phyloP scores from a whole-genome alignment of 345 rosid species.

The Eucalyptus pauciflora region DNA sequence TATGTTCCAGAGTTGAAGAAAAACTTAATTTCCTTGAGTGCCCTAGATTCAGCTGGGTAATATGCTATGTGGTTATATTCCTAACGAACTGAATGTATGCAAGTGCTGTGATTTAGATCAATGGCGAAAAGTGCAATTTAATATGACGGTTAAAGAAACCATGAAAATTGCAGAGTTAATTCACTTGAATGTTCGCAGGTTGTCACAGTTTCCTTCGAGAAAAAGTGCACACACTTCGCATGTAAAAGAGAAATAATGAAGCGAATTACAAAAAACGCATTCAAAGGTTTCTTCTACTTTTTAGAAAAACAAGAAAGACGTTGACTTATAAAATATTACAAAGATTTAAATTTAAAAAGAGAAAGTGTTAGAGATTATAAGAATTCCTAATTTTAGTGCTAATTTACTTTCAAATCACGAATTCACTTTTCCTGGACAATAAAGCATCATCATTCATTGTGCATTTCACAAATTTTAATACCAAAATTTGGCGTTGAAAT shows the following conservation, averaged over 20 bases:
- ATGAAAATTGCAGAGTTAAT: too few species aligned
- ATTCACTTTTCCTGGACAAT: not conserved
- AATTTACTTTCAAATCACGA: not conserved
- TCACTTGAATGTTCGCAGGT: too few species aligned
- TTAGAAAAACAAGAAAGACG: not conserved
- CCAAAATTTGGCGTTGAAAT: not conserved
- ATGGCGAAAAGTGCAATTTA: fast-evolving
- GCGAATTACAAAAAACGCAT: not conserved
- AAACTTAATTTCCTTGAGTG: too few species aligned
- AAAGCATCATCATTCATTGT: not conserved
- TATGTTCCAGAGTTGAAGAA: too few species aligned
- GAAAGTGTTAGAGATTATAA: not conserved
- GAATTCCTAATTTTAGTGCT: not conserved
- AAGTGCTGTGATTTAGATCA: too few species aligned
- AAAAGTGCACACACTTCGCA: too few species aligned
- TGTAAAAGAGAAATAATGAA: not conserved
- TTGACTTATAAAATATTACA: too few species aligned
- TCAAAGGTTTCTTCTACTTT: too few species aligned
- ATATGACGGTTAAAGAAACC: fast-evolving
- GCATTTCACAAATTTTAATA: not conserved
- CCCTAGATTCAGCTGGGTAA: too few species aligned
- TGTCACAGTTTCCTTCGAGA: fast-evolving
- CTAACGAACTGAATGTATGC: fast-evolving
- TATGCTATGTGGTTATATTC: too few species aligned
- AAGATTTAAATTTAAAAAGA: too few species aligned